These are phyloP conservation scores for Nakazawaea populi DNA, from an alignment of 805 yeast species.

Conservation along the genomic window DNA sequence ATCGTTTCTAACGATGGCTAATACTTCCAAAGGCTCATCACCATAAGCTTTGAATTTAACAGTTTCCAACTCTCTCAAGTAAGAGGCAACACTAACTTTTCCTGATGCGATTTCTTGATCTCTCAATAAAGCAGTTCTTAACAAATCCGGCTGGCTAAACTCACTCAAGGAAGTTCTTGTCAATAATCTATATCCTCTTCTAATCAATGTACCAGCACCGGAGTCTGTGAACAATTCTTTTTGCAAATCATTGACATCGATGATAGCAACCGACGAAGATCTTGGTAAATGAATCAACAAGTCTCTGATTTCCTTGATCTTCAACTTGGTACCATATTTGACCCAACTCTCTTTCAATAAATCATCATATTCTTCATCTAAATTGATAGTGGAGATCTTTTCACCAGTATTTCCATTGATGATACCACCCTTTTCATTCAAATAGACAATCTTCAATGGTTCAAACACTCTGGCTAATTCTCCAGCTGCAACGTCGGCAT, in stretches of 20 bases:
- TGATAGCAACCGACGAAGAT: conserved; percentile 96
- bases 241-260: conserved; percentile 90
- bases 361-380: conserved; percentile 93
- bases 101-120: conserved; percentile 73
- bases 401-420: conserved; percentile 89
- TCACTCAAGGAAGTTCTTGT: conserved; percentile 65
- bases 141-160: conserved; percentile 66
- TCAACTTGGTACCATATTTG: conserved; percentile 95
- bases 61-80: conserved; percentile 65
- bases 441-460: conserved; percentile 92
- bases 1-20: conserved; percentile 72
- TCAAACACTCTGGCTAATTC: conserved; percentile 95
- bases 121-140: conserved; percentile 70
- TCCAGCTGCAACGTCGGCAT: conserved; percentile 99
- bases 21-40: conserved; percentile 92
- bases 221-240: conserved; percentile 97
- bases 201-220: conserved; percentile 97
- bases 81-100: conserved; percentile 70
- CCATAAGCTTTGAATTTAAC: conserved; percentile 72
- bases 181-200: conserved; percentile 90
- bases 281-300: conserved; percentile 91
- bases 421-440: conserved; percentile 97
- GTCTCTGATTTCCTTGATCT: conserved; percentile 94
- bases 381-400: conserved; percentile 81
- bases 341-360: conserved; percentile 95